A percentile compares a stretch with the other conserved stretches of the same genome.
phyloP scores from a whole-genome alignment of 768 basidiomycete genomes.

The Neoboletus brunneissimus region DNA sequence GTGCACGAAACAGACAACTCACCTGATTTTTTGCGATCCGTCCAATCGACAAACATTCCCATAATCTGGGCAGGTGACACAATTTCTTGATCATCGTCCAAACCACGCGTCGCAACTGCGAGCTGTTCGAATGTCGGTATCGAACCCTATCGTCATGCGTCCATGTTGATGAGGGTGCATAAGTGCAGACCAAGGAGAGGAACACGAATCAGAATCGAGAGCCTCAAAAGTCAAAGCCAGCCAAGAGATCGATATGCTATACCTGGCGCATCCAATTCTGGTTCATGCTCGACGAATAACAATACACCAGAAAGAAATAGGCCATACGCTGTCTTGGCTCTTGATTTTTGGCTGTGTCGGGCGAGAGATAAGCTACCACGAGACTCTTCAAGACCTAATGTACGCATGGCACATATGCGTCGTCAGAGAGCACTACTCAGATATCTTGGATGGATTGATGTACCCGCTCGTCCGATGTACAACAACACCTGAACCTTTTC shows the following conservation, averaged over 20 bases:
- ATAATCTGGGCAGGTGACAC: constrained; percentile 70
- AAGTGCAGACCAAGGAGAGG: too few relatives aligned
- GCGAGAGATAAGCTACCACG: too few relatives aligned
- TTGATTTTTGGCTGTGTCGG: too few relatives aligned
- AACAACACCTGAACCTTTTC: too few relatives aligned
- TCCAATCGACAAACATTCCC: constrained; percentile 85
- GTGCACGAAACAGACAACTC: constrained; percentile 29
- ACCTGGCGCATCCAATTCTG: too few relatives aligned
- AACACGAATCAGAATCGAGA: neutral
- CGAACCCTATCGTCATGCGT: too few relatives aligned
- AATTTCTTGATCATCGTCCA: constrained; percentile 74
- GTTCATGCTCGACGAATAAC: too few relatives aligned
- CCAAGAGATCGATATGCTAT: too few relatives aligned
- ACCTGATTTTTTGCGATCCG: constrained; percentile 71
- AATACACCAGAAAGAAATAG: too few relatives aligned
- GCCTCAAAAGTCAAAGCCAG: too few relatives aligned
- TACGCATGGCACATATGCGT: neutral
- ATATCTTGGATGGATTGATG: constrained; percentile 14
- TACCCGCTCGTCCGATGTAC: constrained; percentile 66
- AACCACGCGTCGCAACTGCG: constrained; percentile 52
- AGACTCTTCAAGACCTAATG: constrained; percentile 48
- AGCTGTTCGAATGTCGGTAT: constrained; percentile 34
- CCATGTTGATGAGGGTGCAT: too few relatives aligned
- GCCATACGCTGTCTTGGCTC: too few relatives aligned
- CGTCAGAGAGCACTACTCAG: neutral